phyloP scores from a whole-genome alignment of 2,329 filamentous ascomycete genomes.

The Colletotrichum nymphaeae region DNA sequence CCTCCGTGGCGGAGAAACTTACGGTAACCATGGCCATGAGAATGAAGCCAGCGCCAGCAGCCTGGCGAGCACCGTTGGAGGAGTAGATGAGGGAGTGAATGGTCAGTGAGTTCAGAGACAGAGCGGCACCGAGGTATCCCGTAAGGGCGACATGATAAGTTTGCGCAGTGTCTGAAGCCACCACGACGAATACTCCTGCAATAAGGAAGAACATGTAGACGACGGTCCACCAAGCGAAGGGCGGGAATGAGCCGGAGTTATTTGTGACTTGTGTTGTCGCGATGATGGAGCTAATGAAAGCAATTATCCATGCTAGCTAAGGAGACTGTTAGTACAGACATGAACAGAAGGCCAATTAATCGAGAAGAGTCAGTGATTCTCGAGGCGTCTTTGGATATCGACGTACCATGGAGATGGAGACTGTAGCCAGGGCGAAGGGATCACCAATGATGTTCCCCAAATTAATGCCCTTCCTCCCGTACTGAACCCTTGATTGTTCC shows the following conservation, averaged over 20 bases:
- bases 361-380: conserved; percentile 1
- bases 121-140: conserved; percentile 84
- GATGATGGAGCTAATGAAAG: conserved; percentile 88
- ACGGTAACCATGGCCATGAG: conserved; percentile 93
- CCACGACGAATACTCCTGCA: conserved; percentile 80
- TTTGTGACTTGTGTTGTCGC: conserved; percentile 60
- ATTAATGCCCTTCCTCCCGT: conserved; percentile 72
- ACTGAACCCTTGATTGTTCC: conserved; percentile 73
- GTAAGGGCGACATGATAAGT: conserved; percentile 94
- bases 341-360: background rate
- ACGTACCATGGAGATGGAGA: conserved; percentile 91
- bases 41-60: conserved; percentile 92
- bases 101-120: conserved; percentile 87
- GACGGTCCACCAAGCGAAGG: conserved; percentile 92
- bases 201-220: conserved; percentile 90
- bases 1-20: conserved; percentile 50
- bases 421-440: conserved; percentile 93
- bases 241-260: conserved; percentile 71
- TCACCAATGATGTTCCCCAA: conserved; percentile 94
- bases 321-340: conserved; percentile 2
- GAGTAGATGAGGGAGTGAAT: conserved; percentile 90
- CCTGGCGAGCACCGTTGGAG: conserved; percentile 78
- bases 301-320: conserved; percentile 94
- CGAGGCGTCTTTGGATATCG: background rate
- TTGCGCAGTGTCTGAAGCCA: conserved; percentile 85